Conservation (phyloP, 73 alveolate genomes). For the Blepharisma japonicum region DNA sequence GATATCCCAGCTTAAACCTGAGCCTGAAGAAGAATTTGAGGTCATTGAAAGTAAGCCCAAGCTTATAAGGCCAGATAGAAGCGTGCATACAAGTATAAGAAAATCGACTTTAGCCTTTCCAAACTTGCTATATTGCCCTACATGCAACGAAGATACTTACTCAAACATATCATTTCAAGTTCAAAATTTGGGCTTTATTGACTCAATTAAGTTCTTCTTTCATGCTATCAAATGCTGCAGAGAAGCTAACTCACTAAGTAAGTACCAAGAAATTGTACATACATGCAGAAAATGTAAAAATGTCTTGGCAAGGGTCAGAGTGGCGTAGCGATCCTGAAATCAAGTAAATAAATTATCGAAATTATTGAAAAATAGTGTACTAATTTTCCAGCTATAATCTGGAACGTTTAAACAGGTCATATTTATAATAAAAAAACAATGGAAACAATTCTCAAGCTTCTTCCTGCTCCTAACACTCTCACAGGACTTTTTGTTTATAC, state of each 20-base stretch:
- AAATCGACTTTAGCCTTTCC: slow-evolving; percentile 20
- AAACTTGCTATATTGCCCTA: neutral
- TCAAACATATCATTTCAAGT: neutral
- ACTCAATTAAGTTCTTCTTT: slow-evolving; percentile 8
- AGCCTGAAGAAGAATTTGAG: too few relatives aligned
- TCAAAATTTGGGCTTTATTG: neutral
- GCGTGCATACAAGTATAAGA: neutral
- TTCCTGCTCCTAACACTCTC: too few relatives aligned
- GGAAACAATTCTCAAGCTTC: too few relatives aligned
- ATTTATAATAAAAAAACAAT: too few relatives aligned
- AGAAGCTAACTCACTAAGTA: slow-evolving; percentile 6
- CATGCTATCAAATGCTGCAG: slow-evolving; percentile 24
- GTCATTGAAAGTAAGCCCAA: too few relatives aligned
- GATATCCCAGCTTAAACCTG: too few relatives aligned
- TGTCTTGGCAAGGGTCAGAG: slow-evolving; percentile 16
- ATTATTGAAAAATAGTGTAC: neutral
- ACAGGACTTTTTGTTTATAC: too few relatives aligned
- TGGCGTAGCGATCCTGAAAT: neutral
- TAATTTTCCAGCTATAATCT: too few relatives aligned
- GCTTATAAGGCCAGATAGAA: too few relatives aligned
- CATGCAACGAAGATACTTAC: slow-evolving; percentile 12
- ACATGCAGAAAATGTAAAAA: slow-evolving; percentile 12
- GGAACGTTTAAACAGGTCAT: too few relatives aligned
- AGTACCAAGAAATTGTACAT: slow-evolving; percentile 22
- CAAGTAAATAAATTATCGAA: neutral